Evolutionary conservation across 192 early-diverging fungal species (phyloP).

Genomic region (Chytriomyces sp.): DNA sequence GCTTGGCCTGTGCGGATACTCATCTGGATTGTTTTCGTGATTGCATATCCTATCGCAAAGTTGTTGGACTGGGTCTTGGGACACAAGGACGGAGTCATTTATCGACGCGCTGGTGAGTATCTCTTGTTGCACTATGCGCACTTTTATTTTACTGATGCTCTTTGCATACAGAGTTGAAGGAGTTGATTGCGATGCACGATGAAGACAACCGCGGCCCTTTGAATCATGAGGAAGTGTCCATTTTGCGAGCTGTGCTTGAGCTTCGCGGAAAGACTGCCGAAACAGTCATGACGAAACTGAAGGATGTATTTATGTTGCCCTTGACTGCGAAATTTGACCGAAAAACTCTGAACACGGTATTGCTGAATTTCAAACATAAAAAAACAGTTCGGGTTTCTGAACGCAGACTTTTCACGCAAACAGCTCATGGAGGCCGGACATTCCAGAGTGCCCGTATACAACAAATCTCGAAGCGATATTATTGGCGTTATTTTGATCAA

Average conservation of each 20-base stretch:
- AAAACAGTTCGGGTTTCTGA: not conserved
- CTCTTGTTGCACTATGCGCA: not conserved
- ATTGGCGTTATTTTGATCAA: conserved; percentile 53
- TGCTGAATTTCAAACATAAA: conserved; percentile 16
- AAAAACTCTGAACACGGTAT: conserved; percentile 32
- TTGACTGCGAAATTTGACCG: conserved; percentile 34
- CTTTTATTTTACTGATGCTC: not conserved
- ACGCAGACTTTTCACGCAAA: not conserved
- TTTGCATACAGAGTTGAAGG: conserved; percentile 51
- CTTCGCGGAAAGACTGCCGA: conserved; percentile 55
- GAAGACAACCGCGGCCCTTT: conserved; percentile 51
- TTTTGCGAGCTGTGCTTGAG: conserved; percentile 58
- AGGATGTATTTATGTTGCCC: conserved; percentile 56
- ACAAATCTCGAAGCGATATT: conserved; percentile 39
- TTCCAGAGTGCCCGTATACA: conserved; percentile 56
- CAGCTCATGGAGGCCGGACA: conserved; percentile 55
- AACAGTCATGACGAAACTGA: conserved; percentile 51
- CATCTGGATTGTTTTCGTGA: conserved; percentile 63
- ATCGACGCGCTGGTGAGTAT: conserved; percentile 59
- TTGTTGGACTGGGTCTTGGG: conserved; percentile 85
- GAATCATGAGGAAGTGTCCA: conserved; percentile 57
- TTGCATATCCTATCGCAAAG: conserved; percentile 84
- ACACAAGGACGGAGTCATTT: conserved; percentile 86
- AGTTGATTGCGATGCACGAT: conserved; percentile 55
- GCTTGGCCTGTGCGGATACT: conserved; percentile 70